Percentiles rank a stretch among this genome's conserved stretches.
phyloP scores from a whole-genome alignment of 176 grass and related monocot species.

The Zizania latifolia region DNA sequence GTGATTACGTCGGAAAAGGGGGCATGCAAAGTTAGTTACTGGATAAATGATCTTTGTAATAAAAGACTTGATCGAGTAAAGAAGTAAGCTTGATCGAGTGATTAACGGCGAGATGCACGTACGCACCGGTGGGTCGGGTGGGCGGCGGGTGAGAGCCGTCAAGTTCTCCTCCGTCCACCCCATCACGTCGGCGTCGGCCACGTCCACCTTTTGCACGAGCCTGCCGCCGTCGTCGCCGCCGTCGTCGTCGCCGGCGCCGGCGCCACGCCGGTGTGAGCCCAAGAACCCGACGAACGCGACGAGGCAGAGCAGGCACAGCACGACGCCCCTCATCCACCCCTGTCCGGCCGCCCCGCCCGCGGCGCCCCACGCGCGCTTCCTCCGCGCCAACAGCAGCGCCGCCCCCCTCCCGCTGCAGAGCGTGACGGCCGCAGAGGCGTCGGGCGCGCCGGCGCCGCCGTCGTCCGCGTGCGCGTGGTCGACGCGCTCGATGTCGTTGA shows the following conservation, averaged over 20 bases:
- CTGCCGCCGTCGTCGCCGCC: background rate
- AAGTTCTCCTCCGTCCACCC: conserved; percentile 49
- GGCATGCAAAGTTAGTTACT: background rate
- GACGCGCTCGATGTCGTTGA: conserved; percentile 44
- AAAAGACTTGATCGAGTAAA: background rate
- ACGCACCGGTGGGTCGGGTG: conserved; percentile 35
- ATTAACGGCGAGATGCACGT: background rate
- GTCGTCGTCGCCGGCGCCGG: background rate
- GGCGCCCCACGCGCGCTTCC: conserved; percentile 15
- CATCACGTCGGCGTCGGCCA: conserved; percentile 40
- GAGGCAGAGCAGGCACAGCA: conserved; percentile 54
- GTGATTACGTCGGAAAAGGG: background rate
- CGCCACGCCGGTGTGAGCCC: conserved; percentile 28
- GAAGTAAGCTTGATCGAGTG: background rate
- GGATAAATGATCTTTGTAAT: background rate
- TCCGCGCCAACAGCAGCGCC: conserved; percentile 25
- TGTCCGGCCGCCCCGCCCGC: background rate
- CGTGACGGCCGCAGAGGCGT: background rate
- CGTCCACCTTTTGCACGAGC: conserved; percentile 39
- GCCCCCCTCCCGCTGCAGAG: background rate
- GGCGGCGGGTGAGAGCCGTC: conserved; percentile 20
- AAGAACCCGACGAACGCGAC: conserved; percentile 39
- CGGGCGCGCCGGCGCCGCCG: background rate
- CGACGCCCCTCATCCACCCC: conserved; percentile 46
- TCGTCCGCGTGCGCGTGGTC: background rate